Conservation (phyloP, 495 filamentous ascomycete species). For the Cercophora newfieldiana region DNA sequence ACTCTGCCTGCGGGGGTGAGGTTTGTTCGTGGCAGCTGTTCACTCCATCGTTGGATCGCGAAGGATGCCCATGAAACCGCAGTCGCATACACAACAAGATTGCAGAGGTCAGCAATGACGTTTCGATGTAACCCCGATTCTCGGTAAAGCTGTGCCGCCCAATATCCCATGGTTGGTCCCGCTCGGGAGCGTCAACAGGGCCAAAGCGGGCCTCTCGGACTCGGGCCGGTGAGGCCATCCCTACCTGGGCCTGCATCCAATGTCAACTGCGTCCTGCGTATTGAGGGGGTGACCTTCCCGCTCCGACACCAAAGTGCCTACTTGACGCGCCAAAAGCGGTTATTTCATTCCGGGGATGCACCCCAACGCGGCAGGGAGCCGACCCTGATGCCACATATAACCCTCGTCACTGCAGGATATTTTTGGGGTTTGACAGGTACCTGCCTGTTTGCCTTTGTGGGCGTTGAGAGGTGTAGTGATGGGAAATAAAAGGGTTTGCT, state of each 20-base stretch:
- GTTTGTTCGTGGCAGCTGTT: too few species aligned
- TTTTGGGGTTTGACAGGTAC: neutral
- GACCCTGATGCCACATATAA: neutral
- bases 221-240: neutral
- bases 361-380: neutral
- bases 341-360: neutral
- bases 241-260: too few species aligned
- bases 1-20: too few species aligned
- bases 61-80: too few species aligned
- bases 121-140: neutral
- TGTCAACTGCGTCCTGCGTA: too few species aligned
- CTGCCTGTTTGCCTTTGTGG: neutral
- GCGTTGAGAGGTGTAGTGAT: too few species aligned
- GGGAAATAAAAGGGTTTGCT: too few species aligned
- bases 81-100: too few species aligned
- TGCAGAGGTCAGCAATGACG: neutral
- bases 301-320: neutral
- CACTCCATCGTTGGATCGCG: too few species aligned
- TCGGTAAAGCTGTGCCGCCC: neutral
- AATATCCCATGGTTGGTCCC: neutral
- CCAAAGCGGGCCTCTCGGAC: neutral
- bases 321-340: neutral
- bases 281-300: neutral
- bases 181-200: neutral
- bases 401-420: neutral